phyloP scores from a whole-genome alignment of 306 rosid genomes.

The Cucumis hystrix region DNA sequence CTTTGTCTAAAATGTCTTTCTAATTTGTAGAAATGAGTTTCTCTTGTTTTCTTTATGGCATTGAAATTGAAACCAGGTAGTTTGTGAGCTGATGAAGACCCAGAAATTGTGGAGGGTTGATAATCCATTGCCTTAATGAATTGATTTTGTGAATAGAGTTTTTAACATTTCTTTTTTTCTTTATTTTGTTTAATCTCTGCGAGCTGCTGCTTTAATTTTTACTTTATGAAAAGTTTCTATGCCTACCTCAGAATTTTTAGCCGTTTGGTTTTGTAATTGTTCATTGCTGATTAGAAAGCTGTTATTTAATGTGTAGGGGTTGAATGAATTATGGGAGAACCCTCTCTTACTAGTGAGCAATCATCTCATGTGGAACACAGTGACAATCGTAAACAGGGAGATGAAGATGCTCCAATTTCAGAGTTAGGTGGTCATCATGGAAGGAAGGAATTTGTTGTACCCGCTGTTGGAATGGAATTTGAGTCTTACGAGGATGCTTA shows the following conservation, averaged over 20 bases:
- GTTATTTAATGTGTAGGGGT: slow-evolving; percentile 1
- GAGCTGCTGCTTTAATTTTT: not conserved
- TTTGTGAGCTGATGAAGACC: not conserved
- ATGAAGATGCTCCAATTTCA: slow-evolving; percentile 18
- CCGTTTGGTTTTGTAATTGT: not conserved
- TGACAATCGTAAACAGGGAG: slow-evolving; percentile 36
- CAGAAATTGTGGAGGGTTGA: not conserved
- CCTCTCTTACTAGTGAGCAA: slow-evolving; percentile 30
- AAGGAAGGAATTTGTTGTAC: slow-evolving; percentile 58
- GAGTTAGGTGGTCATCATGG: slow-evolving; percentile 47
- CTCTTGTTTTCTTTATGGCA: not conserved
- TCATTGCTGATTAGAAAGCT: not conserved
- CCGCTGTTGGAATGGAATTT: slow-evolving; percentile 92
- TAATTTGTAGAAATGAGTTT: not conserved
- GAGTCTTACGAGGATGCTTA: slow-evolving; percentile 93
- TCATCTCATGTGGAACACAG: slow-evolving; percentile 36
- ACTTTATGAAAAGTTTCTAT: not conserved
- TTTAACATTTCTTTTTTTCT: not conserved
- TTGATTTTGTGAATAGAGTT: not conserved
- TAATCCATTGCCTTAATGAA: not conserved
- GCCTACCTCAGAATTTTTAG: not conserved
- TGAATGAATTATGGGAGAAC: slow-evolving; percentile 50
- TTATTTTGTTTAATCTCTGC: not conserved
- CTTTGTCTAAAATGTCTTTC: not conserved
- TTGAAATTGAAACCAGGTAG: not conserved